These are phyloP conservation scores for Picea abies DNA, from an alignment of 83 land plant genomes.

Conservation along the genomic window DNA sequence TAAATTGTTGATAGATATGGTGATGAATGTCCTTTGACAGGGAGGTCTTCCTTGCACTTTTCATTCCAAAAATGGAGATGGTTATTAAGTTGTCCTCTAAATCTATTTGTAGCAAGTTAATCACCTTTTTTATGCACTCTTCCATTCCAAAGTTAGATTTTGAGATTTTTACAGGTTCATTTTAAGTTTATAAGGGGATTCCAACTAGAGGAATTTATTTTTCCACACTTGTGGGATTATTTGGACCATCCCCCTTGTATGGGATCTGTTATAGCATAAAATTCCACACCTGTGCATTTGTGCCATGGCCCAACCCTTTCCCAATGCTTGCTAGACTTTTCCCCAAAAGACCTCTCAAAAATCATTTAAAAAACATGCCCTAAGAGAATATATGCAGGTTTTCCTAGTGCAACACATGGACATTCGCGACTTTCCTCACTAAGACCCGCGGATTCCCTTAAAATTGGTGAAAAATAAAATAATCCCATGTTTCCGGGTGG, in stretches of 20 bases:
- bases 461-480: too few relatives aligned
- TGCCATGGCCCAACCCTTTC: too few relatives aligned
- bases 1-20: background rate
- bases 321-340: too few relatives aligned
- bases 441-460: too few relatives aligned
- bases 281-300: too few relatives aligned
- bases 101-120: background rate
- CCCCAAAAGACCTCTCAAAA: too few relatives aligned
- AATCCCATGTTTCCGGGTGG: too few relatives aligned
- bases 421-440: too few relatives aligned
- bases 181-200: background rate
- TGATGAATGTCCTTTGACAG: conserved; percentile 1
- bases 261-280: too few relatives aligned
- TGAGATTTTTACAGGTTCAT: conserved; percentile 1
- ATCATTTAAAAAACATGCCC: too few relatives aligned
- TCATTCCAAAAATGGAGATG: background rate
- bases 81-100: background rate
- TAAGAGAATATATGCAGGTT: too few relatives aligned
- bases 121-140: background rate
- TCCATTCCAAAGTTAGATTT: background rate
- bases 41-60: background rate
- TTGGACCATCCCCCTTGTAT: background rate
- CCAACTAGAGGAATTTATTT: background rate
- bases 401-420: too few relatives aligned
- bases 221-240: background rate